Base-by-base conservation (phyloP, 441 rosid species). In the Gossypium laxum region DNA sequence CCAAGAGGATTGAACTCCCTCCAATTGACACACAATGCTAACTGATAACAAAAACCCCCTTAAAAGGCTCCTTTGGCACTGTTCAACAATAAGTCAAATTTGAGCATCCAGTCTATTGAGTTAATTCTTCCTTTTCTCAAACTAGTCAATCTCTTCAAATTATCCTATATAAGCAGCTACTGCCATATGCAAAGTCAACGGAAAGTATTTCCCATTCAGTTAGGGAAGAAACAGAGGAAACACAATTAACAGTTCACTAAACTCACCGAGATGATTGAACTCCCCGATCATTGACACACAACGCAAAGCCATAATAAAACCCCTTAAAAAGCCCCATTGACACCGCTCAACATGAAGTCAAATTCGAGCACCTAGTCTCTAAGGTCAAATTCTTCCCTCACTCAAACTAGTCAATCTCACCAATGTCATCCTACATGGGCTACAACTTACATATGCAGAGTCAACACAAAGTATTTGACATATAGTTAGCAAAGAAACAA, bases 1-100 rank as follows among this genome's bases (percentile, higher is more conserved):
- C 43, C 91, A 66, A 92, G 95, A 71, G 99, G 99, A 85, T 95
- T 92, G 61, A 88, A 79, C 86, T 95, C 99, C 79, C 98, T 30
- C 93, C 95, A 74, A 34, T 34, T 34, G 43, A 7, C 43, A 7
- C 43, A 34, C 43, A 34, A 34, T 34, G 43, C 43, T 34, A 34
- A 34, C 43, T 7, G 43, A 48, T 26, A 67, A 28, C 58, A 47
- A 34, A 34, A 34, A 1, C 43, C 5, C 1, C n/a, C 59, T 30
- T 14, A 19, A 28, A 67, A 67, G 6, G 18, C 24, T 21, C 8
- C 12, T 50, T 14, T 8, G 3, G 8, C 59, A 14, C 47, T 11
- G 14, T 11, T 52, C 61, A 15, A 12, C 4, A 50, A 32, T 15
- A 28, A 2, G 61, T 30, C 51, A 32, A 26, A 67, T 18, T 52